Conservation (phyloP, 1,284 basidiomycete species). For the Ustilago vetiveriae region DNA sequence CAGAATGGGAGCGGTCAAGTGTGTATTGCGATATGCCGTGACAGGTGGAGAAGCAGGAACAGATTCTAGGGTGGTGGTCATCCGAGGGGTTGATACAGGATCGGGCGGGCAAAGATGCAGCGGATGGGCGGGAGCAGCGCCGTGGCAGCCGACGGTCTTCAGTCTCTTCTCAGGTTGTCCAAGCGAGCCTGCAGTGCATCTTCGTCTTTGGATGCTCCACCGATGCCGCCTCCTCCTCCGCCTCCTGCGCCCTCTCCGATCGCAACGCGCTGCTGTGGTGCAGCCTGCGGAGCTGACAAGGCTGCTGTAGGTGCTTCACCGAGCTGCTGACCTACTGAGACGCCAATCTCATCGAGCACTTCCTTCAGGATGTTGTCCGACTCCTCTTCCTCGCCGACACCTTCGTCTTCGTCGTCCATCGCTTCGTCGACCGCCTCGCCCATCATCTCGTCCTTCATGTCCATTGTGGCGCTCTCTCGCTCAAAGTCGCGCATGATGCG, state of each 20-base stretch:
- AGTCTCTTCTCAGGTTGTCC: slow-evolving; percentile 60
- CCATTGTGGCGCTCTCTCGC: slow-evolving; percentile 95
- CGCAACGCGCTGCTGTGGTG: slow-evolving; percentile 52
- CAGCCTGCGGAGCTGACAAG: slow-evolving; percentile 48
- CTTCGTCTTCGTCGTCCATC: slow-evolving; percentile 88
- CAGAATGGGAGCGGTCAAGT: no score
- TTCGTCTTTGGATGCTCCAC: slow-evolving; percentile 52
- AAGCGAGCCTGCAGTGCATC: slow-evolving; percentile 64
- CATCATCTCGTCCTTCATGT: slow-evolving; percentile 99
- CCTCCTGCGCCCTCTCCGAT: slow-evolving; percentile 60
- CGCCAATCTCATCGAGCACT: slow-evolving; percentile 96
- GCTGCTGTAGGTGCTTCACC: slow-evolving; percentile 55
- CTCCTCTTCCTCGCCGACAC: slow-evolving; percentile 82
- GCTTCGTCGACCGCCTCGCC: slow-evolving; percentile 97
- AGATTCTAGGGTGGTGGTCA: no score
- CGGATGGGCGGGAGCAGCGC: no score
- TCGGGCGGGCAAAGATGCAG: no score
- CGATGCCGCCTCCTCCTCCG: slow-evolving; percentile 20
- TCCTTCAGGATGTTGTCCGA: slow-evolving; percentile 95
- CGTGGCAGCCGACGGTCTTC: no score
- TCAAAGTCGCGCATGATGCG: slow-evolving; percentile 98
- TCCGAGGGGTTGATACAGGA: no score
- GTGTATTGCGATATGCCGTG: no score
- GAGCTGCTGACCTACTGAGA: slow-evolving; percentile 81
- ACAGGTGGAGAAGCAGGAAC: no score